Evolutionary conservation across 768 basidiomycete species (phyloP), one percentile per base, ranked within the genome.

Genomic region (Rhodotorula babjevae): DNA sequence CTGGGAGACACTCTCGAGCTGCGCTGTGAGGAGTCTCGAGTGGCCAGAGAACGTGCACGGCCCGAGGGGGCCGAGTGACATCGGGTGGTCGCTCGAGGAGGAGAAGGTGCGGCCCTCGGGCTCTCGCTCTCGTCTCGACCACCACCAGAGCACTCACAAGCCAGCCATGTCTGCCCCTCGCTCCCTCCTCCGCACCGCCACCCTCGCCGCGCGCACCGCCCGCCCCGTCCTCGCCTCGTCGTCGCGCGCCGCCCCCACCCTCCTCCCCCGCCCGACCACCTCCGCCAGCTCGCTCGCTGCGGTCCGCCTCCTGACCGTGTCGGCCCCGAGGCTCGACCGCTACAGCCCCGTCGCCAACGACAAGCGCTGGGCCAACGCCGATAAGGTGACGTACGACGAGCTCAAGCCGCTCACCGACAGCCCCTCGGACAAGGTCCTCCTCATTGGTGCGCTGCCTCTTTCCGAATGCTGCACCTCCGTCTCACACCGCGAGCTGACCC

Each of bases 351-450:
- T 68, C 27, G 52, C 58, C 0, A 44, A 53, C 18, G 71, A 72
- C 47, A 55, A 64, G 10, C 65, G 31, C 40, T 74, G 73, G 73
- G 23, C 56, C 57, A 56, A 56, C 15, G 60, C 56, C 44, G 49
- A 65, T 23, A 58, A 52, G 58, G 81, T 96, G 64, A 84, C 85
- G 1, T 97, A 95, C 79, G 89, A 89, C 47, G 87, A 92, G 73
- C 82, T 98, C 46, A 89, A 95, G 78, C 88, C 88, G 5, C 87
- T 85, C 74, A 92, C 92, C 0, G 81, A 87, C 76, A 88, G 86
- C 76, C 95, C 95, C 8, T 80, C 57, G 27, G 82, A 83, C 71
- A 67, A 68, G 57, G 31, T 72, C 56, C 65, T 78, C 68, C 44
- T 77, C 19, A 58, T 64, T 59, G 62, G 76, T 68, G 61, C 64